A percentile compares a stretch with the other conserved stretches of the same genome.
Conservation (phyloP, 495 filamentous ascomycete genomes). For the Daldinia concentrica region DNA sequence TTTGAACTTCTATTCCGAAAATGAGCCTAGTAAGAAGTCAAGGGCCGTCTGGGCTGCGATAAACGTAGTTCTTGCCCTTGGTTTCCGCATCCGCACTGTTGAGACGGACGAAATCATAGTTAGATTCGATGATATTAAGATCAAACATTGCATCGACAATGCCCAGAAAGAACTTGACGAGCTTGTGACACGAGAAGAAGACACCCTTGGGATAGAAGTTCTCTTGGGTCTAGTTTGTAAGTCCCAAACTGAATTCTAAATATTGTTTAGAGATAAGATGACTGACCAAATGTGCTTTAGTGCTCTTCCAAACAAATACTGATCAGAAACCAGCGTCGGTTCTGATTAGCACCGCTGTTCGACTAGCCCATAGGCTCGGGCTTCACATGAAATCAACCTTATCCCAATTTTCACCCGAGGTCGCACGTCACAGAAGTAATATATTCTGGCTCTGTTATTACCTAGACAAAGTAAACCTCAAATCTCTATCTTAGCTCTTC, state of each 20-base stretch:
- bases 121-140: constrained; percentile 33
- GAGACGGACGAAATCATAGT: constrained; percentile 28
- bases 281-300: constrained; percentile 11
- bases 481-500: too few species aligned
- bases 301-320: constrained; percentile 41
- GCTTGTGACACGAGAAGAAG: constrained; percentile 45
- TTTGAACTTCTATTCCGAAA: constrained; percentile 39
- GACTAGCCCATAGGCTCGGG: constrained; percentile 43
- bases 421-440: constrained; percentile 41
- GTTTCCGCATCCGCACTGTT: constrained; percentile 31
- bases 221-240: constrained; percentile 47
- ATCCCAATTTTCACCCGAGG: constrained; percentile 35
- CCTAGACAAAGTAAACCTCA: constrained; percentile 41
- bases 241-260: background rate
- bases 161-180: constrained; percentile 46
- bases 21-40: constrained; percentile 20
- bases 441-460: constrained; percentile 49
- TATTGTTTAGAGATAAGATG: background rate
- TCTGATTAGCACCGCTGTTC: constrained; percentile 47
- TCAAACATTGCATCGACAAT: constrained; percentile 44
- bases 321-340: constrained; percentile 46
- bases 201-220: constrained; percentile 45
- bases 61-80: constrained; percentile 47
- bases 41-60: constrained; percentile 42
- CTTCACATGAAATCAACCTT: constrained; percentile 37